Percentiles rank a stretch among this genome's conserved stretches.
phyloP scores from a whole-genome alignment of 2,329 filamentous ascomycete species.

The Venturia pyrina region DNA sequence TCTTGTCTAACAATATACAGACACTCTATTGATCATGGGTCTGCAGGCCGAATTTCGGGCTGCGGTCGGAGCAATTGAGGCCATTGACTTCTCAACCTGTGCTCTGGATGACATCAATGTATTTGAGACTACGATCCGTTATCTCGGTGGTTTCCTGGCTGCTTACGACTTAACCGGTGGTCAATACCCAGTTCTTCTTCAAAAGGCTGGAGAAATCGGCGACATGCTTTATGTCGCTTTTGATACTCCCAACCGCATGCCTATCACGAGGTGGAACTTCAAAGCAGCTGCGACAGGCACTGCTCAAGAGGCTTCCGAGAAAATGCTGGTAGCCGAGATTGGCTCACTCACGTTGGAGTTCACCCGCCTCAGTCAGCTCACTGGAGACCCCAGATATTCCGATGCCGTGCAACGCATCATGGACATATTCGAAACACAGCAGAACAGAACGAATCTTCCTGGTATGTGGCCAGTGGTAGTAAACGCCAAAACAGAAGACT shows the following conservation, averaged over 20 bases:
- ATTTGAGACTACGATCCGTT: conserved; percentile 32
- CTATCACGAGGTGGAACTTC: conserved; percentile 25
- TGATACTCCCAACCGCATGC: conserved; percentile 32
- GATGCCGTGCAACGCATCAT: conserved; percentile 29
- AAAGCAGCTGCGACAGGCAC: conserved; percentile 20
- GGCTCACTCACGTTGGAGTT: conserved; percentile 31
- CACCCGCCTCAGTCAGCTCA: conserved; percentile 29
- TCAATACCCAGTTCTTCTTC: conserved; percentile 26
- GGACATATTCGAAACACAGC: conserved; percentile 23
- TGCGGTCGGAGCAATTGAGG: conserved; percentile 41
- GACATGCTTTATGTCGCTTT: conserved; percentile 36
- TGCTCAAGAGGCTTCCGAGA: conserved; percentile 21
- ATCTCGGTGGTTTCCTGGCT: conserved; percentile 27
- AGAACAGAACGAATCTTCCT: conserved; percentile 26
- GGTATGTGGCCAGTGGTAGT: conserved; percentile 28
- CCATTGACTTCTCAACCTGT: conserved; percentile 44
- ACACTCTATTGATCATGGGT: conserved; percentile 54
- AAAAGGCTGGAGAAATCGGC: conserved; percentile 31
- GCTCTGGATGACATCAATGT: conserved; percentile 24
- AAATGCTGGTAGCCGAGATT: conserved; percentile 26
- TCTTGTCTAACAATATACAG: conserved; percentile 59
- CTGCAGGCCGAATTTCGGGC: conserved; percentile 46
- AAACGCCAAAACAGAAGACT: conserved; percentile 21
- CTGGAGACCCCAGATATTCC: conserved; percentile 26
- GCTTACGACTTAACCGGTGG: conserved; percentile 27